A percentile compares a stretch with the other conserved stretches of the same genome.
These are phyloP conservation scores for Zoysia matrella DNA, from an alignment of 202 grass and related monocot genomes.

Conservation along the genomic window DNA sequence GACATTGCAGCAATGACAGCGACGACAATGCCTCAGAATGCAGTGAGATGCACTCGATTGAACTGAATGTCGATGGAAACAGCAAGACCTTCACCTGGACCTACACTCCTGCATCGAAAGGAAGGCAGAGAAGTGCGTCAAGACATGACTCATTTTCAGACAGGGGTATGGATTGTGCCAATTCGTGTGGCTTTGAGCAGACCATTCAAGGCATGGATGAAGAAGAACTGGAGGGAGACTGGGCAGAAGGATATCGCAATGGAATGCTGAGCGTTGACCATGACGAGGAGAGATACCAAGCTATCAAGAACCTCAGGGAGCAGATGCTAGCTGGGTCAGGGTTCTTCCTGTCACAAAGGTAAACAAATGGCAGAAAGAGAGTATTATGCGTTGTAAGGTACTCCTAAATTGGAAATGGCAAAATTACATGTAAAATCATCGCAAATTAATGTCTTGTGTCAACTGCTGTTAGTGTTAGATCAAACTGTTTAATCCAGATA, in stretches of 20 bases:
- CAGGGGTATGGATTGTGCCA: constrained; percentile 32
- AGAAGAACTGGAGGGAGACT: constrained; percentile 57
- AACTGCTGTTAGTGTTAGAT: constrained; percentile 28
- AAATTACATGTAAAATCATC: not conserved
- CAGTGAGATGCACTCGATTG: constrained; percentile 75
- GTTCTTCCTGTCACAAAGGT: constrained; percentile 54
- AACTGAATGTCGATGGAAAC: constrained; percentile 70
- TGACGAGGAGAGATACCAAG: constrained; percentile 72
- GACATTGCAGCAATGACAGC: constrained; percentile 7
- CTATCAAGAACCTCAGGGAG: constrained; percentile 77
- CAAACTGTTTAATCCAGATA: not conserved
- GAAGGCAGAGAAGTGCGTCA: constrained; percentile 8
- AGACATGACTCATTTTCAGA: constrained; percentile 37
- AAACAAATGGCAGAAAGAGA: constrained; percentile 37
- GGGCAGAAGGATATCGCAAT: constrained; percentile 56
- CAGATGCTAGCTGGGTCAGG: constrained; percentile 77
- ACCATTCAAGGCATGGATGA: constrained; percentile 27
- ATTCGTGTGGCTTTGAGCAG: not conserved
- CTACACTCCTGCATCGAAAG: constrained; percentile 45
- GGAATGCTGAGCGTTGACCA: constrained; percentile 56
- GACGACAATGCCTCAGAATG: constrained; percentile 47
- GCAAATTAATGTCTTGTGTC: not conserved
- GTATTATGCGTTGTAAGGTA: constrained; percentile 35
- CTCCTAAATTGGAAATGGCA: not conserved
- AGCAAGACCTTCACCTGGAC: constrained; percentile 58